phyloP scores from a whole-genome alignment of 1,284 basidiomycete genomes.

The Xerocomus amazonicus region DNA sequence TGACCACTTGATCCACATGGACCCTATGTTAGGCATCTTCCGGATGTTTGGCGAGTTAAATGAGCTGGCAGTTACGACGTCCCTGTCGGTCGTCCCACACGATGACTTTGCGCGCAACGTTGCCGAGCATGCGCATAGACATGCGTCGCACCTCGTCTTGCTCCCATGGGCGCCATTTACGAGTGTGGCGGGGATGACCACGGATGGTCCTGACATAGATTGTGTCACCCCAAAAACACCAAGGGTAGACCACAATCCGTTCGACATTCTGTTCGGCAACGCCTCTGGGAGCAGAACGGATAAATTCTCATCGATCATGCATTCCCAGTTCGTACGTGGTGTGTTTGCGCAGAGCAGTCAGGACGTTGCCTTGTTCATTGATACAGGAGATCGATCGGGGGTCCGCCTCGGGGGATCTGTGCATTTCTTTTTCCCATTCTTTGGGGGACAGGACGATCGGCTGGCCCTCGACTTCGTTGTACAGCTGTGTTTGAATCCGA shows the following conservation, averaged over 20 bases:
- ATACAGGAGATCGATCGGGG: constrained; percentile 48
- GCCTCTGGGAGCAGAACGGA: constrained; percentile 4
- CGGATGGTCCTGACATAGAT: background rate
- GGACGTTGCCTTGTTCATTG: constrained; percentile 80
- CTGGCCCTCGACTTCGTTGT: constrained; percentile 78
- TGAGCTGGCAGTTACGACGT: constrained; percentile 61
- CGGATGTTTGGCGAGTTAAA: constrained; percentile 79
- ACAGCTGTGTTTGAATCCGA: constrained; percentile 68
- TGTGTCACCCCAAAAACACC: too few relatives aligned
- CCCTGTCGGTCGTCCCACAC: constrained; percentile 62
- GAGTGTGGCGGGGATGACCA: background rate
- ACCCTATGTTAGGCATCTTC: constrained; percentile 82
- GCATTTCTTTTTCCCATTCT: constrained; percentile 86
- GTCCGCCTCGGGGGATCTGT: background rate
- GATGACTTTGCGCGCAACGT: constrained; percentile 73
- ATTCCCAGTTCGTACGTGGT: constrained; percentile 76
- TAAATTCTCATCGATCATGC: constrained; percentile 43
- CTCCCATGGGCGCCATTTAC: constrained; percentile 49
- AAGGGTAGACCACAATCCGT: too few relatives aligned
- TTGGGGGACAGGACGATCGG: constrained; percentile 90
- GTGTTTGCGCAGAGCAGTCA: constrained; percentile 66
- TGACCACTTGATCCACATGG: constrained; percentile 66
- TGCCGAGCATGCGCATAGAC: constrained; percentile 57
- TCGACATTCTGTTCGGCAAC: constrained; percentile 37
- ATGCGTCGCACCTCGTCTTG: constrained; percentile 72